These are phyloP conservation scores for Akanthomyces dipterigenus DNA, from an alignment of 2,329 filamentous ascomycete genomes.

Conservation along the genomic window DNA sequence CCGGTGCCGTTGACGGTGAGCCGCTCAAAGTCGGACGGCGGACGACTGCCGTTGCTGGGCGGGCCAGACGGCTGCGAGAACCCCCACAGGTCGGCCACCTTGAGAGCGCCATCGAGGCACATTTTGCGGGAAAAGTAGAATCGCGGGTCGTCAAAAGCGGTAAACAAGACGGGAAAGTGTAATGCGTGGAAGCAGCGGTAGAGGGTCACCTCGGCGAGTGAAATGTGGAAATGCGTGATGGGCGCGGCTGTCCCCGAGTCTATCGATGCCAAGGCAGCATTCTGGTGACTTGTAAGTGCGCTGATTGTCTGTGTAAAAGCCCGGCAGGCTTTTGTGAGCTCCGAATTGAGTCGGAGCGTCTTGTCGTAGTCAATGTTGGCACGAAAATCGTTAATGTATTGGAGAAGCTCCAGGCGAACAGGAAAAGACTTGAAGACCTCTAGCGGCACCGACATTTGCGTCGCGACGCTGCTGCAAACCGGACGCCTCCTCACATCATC, in stretches of 20 bases:
- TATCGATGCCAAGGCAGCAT: neutral
- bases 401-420: conserved; percentile 36
- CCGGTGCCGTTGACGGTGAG: conserved; percentile 35
- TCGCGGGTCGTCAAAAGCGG: conserved; percentile 37
- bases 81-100: conserved; percentile 26
- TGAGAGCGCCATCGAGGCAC: conserved; percentile 36
- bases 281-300: conserved; percentile 27
- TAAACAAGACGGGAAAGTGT: conserved; percentile 43
- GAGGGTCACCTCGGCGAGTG: conserved; percentile 35
- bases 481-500: conserved; percentile 17
- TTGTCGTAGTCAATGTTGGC: conserved; percentile 38
- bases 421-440: conserved; percentile 37
- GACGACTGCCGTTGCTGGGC: conserved; percentile 16
- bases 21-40: conserved; percentile 27
- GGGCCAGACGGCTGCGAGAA: conserved; percentile 17
- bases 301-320: conserved; percentile 27
- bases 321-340: conserved; percentile 35
- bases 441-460: conserved; percentile 45
- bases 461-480: conserved; percentile 24
- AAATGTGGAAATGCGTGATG: conserved; percentile 34
- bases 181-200: conserved; percentile 46
- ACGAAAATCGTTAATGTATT: conserved; percentile 40
- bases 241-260: conserved; percentile 1
- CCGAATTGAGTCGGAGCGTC: conserved; percentile 38
- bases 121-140: conserved; percentile 50